A percentile compares a stretch with the other conserved stretches of the same genome.
Evolutionary conservation across 257 asterid species (phyloP).

Genomic region (Solanum etuberosum): DNA sequence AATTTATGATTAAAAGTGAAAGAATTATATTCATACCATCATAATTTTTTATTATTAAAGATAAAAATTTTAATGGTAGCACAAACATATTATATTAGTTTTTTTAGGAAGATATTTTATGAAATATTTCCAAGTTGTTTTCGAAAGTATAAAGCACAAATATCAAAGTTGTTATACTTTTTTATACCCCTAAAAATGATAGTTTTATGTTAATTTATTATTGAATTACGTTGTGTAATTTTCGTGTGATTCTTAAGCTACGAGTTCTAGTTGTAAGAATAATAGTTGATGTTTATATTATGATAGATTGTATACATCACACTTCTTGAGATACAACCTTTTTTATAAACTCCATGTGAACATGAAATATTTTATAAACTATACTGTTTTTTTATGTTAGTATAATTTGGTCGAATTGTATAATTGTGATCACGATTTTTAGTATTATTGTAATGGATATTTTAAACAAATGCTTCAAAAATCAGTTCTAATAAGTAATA

Average conservation of each 20-base stretch:
- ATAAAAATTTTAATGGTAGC: no score
- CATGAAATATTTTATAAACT: neutral
- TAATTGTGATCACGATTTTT: neutral
- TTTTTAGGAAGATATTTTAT: neutral
- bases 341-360: neutral
- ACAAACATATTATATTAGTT: neutral
- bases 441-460: neutral
- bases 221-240: neutral
- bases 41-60: no score
- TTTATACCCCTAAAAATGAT: neutral
- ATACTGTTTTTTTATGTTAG: neutral
- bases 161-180: neutral
- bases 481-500: neutral
- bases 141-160: neutral
- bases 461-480: neutral
- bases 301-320: neutral
- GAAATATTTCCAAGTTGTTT: neutral
- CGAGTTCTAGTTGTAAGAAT: rapidly evolving
- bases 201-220: neutral
- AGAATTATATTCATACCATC: no score
- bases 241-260: neutral
- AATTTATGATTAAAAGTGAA: neutral
- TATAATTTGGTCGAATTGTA: neutral
- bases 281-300: neutral
- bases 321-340: rapidly evolving